phyloP scores from a whole-genome alignment of 2,329 filamentous ascomycete species.

The Sclerotinia trifoliorum region DNA sequence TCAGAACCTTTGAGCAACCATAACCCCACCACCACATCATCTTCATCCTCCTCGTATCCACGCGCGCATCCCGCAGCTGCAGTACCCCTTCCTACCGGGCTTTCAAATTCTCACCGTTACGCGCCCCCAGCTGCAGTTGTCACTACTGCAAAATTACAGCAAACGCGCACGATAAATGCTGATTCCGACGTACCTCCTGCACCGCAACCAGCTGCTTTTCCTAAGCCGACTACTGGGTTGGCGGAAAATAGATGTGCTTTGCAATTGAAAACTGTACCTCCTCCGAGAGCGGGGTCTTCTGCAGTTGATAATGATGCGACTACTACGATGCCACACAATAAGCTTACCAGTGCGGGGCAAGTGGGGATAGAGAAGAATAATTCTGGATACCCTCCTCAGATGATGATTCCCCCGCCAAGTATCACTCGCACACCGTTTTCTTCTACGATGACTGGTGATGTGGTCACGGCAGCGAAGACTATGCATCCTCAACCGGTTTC shows the following conservation, averaged over 20 bases:
- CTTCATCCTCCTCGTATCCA: constrained; percentile 40
- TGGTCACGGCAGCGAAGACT: not conserved
- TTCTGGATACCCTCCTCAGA: constrained; percentile 40
- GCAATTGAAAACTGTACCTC: constrained; percentile 35
- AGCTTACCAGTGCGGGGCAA: not conserved
- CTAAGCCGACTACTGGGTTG: constrained; percentile 42
- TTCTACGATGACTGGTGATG: constrained; percentile 43
- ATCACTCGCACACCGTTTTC: constrained; percentile 46
- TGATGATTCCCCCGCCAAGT: constrained; percentile 32
- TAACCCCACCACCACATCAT: constrained; percentile 37
- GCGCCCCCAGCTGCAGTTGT: constrained; percentile 36
- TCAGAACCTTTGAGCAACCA: constrained; percentile 25
- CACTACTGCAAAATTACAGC: constrained; percentile 25
- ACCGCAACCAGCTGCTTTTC: constrained; percentile 58
- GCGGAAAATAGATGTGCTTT: constrained; percentile 24
- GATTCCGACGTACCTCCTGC: constrained; percentile 47
- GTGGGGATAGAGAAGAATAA: not conserved
- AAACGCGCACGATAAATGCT: constrained; percentile 46
- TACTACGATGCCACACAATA: not conserved
- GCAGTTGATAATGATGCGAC: not conserved
- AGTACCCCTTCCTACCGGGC: constrained; percentile 27
- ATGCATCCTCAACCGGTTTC: constrained; percentile 19
- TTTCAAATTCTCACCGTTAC: constrained; percentile 30
- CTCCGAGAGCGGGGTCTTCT: constrained; percentile 48
- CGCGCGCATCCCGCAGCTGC: constrained; percentile 51